A percentile compares a stretch with the other conserved stretches of the same genome.
phyloP scores from a whole-genome alignment of 352 stramenopile genomes.

The Pythium diclinum region DNA sequence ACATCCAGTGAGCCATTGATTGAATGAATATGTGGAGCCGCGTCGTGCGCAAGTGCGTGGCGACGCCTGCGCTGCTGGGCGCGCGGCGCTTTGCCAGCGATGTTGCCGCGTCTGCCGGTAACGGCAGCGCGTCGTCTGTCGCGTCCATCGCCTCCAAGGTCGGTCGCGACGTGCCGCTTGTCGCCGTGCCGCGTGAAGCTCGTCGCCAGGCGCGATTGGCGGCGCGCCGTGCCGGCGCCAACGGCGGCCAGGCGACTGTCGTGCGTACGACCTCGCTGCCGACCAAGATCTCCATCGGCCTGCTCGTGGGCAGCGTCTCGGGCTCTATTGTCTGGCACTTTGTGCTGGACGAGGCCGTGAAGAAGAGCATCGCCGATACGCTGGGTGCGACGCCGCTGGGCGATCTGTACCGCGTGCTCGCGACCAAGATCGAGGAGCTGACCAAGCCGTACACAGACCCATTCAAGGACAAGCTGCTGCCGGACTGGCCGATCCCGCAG shows the following conservation, averaged over 20 bases:
- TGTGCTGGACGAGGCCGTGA: constrained; percentile 58
- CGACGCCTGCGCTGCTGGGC: constrained; percentile 11
- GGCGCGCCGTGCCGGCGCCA: constrained; percentile 33
- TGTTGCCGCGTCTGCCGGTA: not conserved
- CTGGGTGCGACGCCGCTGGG: constrained; percentile 63
- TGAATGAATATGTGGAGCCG: constrained; percentile 26
- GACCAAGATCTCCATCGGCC: constrained; percentile 61
- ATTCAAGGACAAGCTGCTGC: constrained; percentile 77
- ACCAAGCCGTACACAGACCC: constrained; percentile 78
- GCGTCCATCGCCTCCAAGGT: constrained; percentile 30
- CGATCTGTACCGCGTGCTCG: constrained; percentile 53
- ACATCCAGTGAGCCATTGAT: not conserved
- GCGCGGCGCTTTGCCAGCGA: constrained; percentile 31
- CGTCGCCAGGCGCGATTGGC: constrained; percentile 53
- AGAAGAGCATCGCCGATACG: constrained; percentile 39
- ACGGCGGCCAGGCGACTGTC: constrained; percentile 30
- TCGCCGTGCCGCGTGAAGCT: constrained; percentile 54
- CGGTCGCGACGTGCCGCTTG: constrained; percentile 54
- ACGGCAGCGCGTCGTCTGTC: not conserved
- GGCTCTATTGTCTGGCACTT: constrained; percentile 72
- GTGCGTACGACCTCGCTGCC: constrained; percentile 76
- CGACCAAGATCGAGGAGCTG: constrained; percentile 64
- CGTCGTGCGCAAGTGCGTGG: constrained; percentile 21
- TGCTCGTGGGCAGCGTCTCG: constrained; percentile 63
- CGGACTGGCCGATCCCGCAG: constrained; percentile 83